Evolutionary conservation across 306 rosid genomes (phyloP).

Genomic region (Vigna nakashimae): DNA sequence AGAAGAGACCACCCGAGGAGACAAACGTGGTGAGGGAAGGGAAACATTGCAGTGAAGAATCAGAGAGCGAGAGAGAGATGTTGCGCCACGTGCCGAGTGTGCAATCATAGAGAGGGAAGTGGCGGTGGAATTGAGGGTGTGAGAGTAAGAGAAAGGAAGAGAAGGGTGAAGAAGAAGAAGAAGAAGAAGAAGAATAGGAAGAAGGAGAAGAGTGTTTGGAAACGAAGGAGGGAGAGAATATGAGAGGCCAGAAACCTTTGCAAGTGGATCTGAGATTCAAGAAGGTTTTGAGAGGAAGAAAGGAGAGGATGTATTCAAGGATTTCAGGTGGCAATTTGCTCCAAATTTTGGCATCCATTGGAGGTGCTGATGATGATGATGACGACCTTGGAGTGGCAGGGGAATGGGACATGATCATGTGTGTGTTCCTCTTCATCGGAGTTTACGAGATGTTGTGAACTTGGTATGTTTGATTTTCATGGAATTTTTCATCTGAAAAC

Average conservation of each 20-base stretch:
- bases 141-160: conserved; percentile 80
- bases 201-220: conserved; percentile 63
- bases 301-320: conserved; percentile 71
- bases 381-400: not conserved
- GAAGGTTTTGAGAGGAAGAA: conserved; percentile 72
- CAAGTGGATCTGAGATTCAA: conserved; percentile 81
- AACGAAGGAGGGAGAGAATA: conserved; percentile 73
- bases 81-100: conserved; percentile 66
- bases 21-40: conserved; percentile 54
- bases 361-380: not conserved
- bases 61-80: conserved; percentile 56
- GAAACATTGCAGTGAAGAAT: conserved; percentile 47
- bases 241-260: conserved; percentile 70
- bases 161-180: conserved; percentile 54
- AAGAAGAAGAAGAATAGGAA: conserved; percentile 47
- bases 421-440: conserved; percentile 39
- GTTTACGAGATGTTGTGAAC: not conserved
- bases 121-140: conserved; percentile 74
- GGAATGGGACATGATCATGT: not conserved
- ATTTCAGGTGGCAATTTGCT: conserved; percentile 73
- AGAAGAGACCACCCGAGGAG: conserved; percentile 79
- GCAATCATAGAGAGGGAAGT: conserved; percentile 76
- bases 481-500: conserved; percentile 14
- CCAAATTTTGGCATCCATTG: conserved; percentile 88
- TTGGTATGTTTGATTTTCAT: not conserved